A percentile compares a stretch with the other conserved stretches of the same genome.
Conservation (phyloP, 257 asterid genomes). For the Solanum medicagineum region DNA sequence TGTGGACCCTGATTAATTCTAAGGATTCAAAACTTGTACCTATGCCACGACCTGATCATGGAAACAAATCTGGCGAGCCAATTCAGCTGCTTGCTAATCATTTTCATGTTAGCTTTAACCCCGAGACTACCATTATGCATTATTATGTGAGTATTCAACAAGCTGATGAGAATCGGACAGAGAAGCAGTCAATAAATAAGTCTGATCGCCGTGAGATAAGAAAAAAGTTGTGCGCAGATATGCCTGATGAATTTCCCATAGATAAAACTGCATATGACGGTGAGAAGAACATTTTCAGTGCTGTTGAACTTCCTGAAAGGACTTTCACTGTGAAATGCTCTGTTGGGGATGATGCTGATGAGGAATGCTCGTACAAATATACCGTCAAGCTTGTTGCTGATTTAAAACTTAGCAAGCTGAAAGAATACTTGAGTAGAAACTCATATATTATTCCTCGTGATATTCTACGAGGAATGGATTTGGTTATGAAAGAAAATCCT, state of each 20-base stretch:
- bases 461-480: constrained; percentile 47
- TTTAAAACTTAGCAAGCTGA: constrained; percentile 29
- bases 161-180: constrained; percentile 3
- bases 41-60: constrained; percentile 42
- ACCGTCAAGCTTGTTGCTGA: constrained; percentile 29
- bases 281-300: constrained; percentile 50
- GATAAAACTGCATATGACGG: constrained; percentile 47
- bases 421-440: constrained; percentile 26
- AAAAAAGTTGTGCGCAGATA: constrained; percentile 23
- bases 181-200: constrained; percentile 15
- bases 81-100: constrained; percentile 50
- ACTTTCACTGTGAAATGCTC: constrained; percentile 19
- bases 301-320: constrained; percentile 27
- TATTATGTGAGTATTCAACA: constrained; percentile 45
- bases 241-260: constrained; percentile 19
- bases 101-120: constrained; percentile 30
- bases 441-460: constrained; percentile 33
- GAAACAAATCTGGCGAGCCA: constrained; percentile 12
- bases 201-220: constrained; percentile 23
- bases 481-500: constrained; percentile 69
- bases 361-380: constrained; percentile 13
- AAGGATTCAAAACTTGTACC: constrained; percentile 19
- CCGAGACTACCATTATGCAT: constrained; percentile 22
- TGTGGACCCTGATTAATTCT: constrained; percentile 1
- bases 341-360: constrained; percentile 22